Evolutionary conservation across 2,329 filamentous ascomycete genomes (phyloP), one percentile per base, ranked within the genome.

Genomic region (Trichoderma lentiforme): DNA sequence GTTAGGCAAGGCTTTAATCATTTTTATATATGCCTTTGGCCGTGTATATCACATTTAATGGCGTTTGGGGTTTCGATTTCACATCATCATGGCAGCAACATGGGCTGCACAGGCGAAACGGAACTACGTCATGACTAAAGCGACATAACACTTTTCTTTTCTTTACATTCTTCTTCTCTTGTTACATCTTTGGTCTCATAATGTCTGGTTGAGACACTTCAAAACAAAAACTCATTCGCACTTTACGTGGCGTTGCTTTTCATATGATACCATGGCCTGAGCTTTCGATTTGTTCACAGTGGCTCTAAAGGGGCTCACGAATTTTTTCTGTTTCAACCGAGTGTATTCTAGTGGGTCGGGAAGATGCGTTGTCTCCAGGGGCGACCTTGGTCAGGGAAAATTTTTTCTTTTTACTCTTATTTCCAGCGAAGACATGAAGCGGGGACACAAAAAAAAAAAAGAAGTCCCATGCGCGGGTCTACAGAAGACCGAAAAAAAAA

Each of bases 261-360:
- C 64, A 58, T 61, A 73, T 73, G 71, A 73, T 73, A 73, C 71
- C 71, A 73, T 73, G 71, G 71, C 66, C 62, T 70, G 65, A 68
- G 60, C 67, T 70, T 71, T 70, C 39, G 62, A 34, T 32, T 39
- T 51, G 39, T 51, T 47, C 53, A 51, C 32, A 18, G 24, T 63
- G 36, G 58, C 65, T 63, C 65, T 53, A 32, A 43, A 26, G 24
- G 66, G 36, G 67, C 36, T 51, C 56, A 73, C 56, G 39, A 62
- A 53, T 64, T 47, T 72, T 61, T 64, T 47, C 36, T 51, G 39
- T 30, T 39, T 71, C 43, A 30, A 58, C 53, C 18, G 26, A 60
- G 64, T 72, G 71, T 73, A 73, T 57, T 73, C 53, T 73, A 73
- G 67, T 71, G 68, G 65, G 57, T 53, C n/a, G 12, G 62, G 71